phyloP scores from a whole-genome alignment of 208 protist genomes.

The Trypanosoma mega region DNA sequence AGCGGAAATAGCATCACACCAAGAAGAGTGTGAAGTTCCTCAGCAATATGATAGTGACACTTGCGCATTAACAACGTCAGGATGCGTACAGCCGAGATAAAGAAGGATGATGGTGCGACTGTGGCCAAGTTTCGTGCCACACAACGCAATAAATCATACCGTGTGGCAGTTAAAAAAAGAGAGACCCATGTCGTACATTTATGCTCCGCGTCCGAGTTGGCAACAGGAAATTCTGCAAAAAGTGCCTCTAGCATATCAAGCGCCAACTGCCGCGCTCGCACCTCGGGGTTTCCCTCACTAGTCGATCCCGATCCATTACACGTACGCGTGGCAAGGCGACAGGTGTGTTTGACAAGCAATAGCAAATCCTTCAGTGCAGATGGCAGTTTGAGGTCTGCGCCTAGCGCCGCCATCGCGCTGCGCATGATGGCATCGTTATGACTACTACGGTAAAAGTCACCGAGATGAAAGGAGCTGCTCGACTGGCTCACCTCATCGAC shows the following conservation, averaged over 20 bases:
- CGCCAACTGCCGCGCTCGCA: slow-evolving; percentile 52
- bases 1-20: slow-evolving; percentile 68
- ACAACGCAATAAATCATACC: slow-evolving; percentile 61
- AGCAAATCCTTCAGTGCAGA: slow-evolving; percentile 56
- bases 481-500: background rate
- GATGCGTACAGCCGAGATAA: slow-evolving; percentile 48
- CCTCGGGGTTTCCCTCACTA: slow-evolving; percentile 35
- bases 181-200: slow-evolving; percentile 65
- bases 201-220: slow-evolving; percentile 72
- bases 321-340: slow-evolving; percentile 38
- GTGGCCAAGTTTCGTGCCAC: slow-evolving; percentile 54
- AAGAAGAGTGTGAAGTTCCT: slow-evolving; percentile 70
- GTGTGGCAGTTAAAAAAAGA: slow-evolving; percentile 51
- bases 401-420: slow-evolving; percentile 25
- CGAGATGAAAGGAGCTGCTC: background rate
- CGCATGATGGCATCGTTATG: slow-evolving; percentile 36
- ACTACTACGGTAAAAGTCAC: slow-evolving; percentile 26
- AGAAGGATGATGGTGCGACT: slow-evolving; percentile 59
- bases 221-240: slow-evolving; percentile 52
- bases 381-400: slow-evolving; percentile 35
- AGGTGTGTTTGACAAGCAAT: slow-evolving; percentile 51
- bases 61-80: slow-evolving; percentile 62
- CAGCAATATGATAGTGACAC: slow-evolving; percentile 65
- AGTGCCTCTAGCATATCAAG: slow-evolving; percentile 59
- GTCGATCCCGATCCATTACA: slow-evolving; percentile 42